Conservation (phyloP, 352 stramenopile species). For the Phytophthora hibernalis region DNA sequence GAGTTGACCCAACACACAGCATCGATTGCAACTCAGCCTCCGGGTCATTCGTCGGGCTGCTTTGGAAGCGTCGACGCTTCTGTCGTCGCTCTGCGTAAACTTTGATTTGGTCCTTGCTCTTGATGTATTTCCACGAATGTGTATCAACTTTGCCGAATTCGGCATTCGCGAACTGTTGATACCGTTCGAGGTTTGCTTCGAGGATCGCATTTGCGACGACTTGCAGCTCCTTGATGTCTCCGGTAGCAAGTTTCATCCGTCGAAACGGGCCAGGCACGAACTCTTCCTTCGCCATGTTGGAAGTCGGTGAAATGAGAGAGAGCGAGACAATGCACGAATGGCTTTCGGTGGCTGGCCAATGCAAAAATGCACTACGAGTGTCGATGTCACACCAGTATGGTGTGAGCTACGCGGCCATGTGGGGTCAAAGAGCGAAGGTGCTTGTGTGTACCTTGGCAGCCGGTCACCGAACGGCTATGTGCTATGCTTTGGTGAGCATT, state of each 20-base stretch:
- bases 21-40: conserved; percentile 33
- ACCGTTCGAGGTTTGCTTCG: conserved; percentile 34
- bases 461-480: conserved; percentile 21
- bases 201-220: conserved; percentile 35
- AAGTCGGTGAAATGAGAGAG: background rate
- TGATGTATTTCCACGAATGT: conserved; percentile 38
- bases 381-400: conserved; percentile 20
- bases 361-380: background rate
- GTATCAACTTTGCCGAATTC: conserved; percentile 32
- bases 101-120: conserved; percentile 36
- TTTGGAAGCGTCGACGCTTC: conserved; percentile 17
- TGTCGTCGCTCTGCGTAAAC: conserved; percentile 28
- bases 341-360: conserved; percentile 19
- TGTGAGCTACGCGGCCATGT: conserved; percentile 30
- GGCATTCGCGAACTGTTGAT: conserved; percentile 32
- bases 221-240: conserved; percentile 31
- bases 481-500: conserved; percentile 9
- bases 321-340: conserved; percentile 26
- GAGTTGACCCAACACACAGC: conserved; percentile 38
- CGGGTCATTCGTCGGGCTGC: background rate
- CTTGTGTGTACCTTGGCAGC: conserved; percentile 10
- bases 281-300: conserved; percentile 32
- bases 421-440: conserved; percentile 14
- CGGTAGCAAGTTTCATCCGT: conserved; percentile 18
- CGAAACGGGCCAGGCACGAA: conserved; percentile 34